Conservation (phyloP, 1,139 yeast species). For the Zygoascus hellenicus region DNA sequence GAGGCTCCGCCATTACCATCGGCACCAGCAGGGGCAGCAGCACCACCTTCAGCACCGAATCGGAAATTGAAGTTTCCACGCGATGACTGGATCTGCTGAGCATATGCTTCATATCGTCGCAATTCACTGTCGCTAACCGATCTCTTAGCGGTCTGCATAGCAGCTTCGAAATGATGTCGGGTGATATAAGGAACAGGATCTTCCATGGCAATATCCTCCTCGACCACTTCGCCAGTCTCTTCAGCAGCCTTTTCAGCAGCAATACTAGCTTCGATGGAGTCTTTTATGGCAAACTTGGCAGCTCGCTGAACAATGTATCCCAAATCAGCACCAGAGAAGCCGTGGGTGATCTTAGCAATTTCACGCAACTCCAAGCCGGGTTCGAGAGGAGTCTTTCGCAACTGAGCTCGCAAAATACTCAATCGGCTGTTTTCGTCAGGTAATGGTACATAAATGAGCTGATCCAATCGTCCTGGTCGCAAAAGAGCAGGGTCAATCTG, state of each 20-base stretch:
- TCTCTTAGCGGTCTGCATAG: conserved; percentile 98
- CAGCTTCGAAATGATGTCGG: conserved; percentile 92
- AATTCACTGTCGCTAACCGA: conserved; percentile 96
- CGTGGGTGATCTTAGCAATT: conserved; percentile 89
- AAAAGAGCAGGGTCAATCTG: conserved; percentile 97
- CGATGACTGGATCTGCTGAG: conserved; percentile 92
- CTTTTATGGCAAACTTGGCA: conserved; percentile 98
- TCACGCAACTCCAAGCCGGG: conserved; percentile 87
- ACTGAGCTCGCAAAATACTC: conserved; percentile 90
- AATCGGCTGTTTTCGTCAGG: conserved; percentile 94
- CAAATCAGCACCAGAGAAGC: conserved; percentile 99
- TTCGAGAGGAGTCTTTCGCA: conserved; percentile 96
- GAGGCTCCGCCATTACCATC: conserved; percentile 40
- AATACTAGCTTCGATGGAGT: conserved; percentile 77
- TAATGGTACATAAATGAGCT: conserved; percentile 94
- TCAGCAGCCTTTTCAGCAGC: conserved; percentile 43
- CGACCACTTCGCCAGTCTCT: conserved; percentile 48
- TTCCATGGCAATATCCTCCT: conserved; percentile 53
- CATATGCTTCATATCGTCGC: conserved; percentile 98
- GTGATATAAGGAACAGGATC: conserved; percentile 97
- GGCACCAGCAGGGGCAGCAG: conserved; percentile 28
- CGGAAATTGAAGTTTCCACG: conserved; percentile 64
- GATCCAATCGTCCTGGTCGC: conserved; percentile 99
- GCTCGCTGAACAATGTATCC: conserved; percentile 96
- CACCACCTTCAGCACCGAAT: conserved; percentile 33